Base-by-base conservation (phyloP, 768 basidiomycete genomes). In the Tricholoma bakamatsutake region DNA sequence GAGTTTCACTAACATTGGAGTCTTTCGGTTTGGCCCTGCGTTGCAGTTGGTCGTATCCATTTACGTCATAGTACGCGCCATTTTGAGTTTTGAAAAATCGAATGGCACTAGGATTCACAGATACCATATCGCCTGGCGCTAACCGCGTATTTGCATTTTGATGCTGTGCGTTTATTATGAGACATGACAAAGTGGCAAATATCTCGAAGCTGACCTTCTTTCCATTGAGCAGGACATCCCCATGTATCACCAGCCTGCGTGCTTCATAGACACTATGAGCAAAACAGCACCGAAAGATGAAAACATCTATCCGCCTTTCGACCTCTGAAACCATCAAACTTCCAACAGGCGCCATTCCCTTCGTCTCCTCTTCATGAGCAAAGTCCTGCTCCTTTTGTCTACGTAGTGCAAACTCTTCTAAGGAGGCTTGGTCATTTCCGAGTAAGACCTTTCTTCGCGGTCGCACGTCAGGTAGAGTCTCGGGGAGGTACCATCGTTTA, bases 261-360 rank as follows among this genome's bases (percentile, higher is more conserved):
- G 97, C 97, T 62, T 93, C 87, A 69, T 94, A 97, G 47, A 95
- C 88, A 65, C 90, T 93, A 58, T 84, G 81, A 28, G 87, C 88
- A 61, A 98, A 86, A 67, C 95, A 96, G 54, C 83, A 82, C 48
- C 95, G 77, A 72, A 98, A 98, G 50, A 98, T 72, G 67, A 98
- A 83, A 45, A 93, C 87, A 65, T 99, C 97, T 68, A 99, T 80
- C 69, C 97, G 70, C 66, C 94, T 80, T 77, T 99, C 97, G n/a
- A 98, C 80, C 70, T 98, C 93, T 0, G 83, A 70, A 69, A 95
- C 90, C 90, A 98, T 95, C 80, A 99, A 81, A 68, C 90, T 93
- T 50, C 91, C 93, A 13, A 98, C 88, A 5, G 97, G 97, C 15
- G 93, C 87, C 62, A 90, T 79, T 1, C 83, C 86, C 61, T 84